Base-by-base conservation (phyloP, 495 filamentous ascomycete genomes). In the Xylaria bambusicola region DNA sequence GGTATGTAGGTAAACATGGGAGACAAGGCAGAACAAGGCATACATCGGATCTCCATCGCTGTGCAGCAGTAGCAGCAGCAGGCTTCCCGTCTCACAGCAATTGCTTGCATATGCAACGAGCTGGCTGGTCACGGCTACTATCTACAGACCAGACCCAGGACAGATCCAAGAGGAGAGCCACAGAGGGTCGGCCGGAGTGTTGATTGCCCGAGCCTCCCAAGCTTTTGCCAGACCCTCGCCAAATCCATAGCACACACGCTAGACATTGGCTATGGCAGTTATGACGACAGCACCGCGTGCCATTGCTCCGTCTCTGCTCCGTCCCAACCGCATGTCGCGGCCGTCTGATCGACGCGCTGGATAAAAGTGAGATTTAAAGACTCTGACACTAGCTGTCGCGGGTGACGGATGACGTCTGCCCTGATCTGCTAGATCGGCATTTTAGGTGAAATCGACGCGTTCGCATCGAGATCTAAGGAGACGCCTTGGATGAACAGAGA, bases 91-190 rank as follows among this genome's bases (percentile, higher is more conserved):
- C n/a, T 54, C 45, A 41, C 44, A 57, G 35, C 54, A 52, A 58
- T 58, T 51, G 47, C 46, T 50, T 58, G 56, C 56, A 58, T 58
- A 42, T 58, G 47, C 47, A 52, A 10, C 29, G 21, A 49, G 31
- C 56, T 27, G 35, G 10, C 38, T 52, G 27, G 56, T 29, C 33
- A 50, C 46, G 49, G 35, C 24, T 13, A 35, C 21, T 17, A n/a
- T n/a, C 36, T 33, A 33, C 36, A 38, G 6, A 38, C n/a, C n/a
- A n/a, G n/a, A n/a, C n/a, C n/a, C n/a, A n/a, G n/a, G n/a, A n/a
- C n/a, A n/a, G n/a, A n/a, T n/a, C n/a, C n/a, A n/a, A n/a, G n/a
- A n/a, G n/a, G 36, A 38, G 36, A 13, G 13, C 12, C 36, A 38
- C 47, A 50, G 36, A 40, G 23, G 47, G 46, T 20, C 52, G 23